Conservation (phyloP, 352 stramenopile species). For the Chrysophaeum taylorii region DNA sequence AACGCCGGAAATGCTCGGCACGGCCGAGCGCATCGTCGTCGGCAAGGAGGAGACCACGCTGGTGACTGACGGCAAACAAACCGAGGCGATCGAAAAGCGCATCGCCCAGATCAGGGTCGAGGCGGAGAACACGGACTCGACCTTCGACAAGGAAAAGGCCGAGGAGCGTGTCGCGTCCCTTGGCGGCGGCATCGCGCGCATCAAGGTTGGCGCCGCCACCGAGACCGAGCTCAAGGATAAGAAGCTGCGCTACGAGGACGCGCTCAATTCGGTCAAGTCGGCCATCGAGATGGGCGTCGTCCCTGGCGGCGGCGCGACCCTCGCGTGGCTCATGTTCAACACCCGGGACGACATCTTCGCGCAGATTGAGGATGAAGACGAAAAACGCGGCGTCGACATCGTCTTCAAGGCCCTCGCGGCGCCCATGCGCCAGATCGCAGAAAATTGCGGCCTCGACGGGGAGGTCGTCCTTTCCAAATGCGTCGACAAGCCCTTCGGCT, state of each 20-base stretch:
- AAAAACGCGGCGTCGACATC: slow-evolving; percentile 53
- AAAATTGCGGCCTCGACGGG: slow-evolving; percentile 60
- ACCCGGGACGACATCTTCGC: slow-evolving; percentile 40
- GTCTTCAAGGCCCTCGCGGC: slow-evolving; percentile 52
- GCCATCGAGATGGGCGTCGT: slow-evolving; percentile 64
- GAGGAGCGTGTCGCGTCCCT: slow-evolving; percentile 63
- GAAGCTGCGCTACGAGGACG: slow-evolving; percentile 73
- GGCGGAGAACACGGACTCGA: slow-evolving; percentile 49
- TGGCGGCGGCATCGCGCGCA: slow-evolving; percentile 62
- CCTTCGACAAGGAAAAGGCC: slow-evolving; percentile 66
- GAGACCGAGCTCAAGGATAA: slow-evolving; percentile 78
- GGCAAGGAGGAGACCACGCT: slow-evolving; percentile 66
- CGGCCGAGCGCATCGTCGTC: slow-evolving; percentile 55
- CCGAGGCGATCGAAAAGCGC: slow-evolving; percentile 50
- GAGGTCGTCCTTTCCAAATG: slow-evolving; percentile 55
- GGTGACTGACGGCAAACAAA: slow-evolving; percentile 57
- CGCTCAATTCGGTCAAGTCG: slow-evolving; percentile 63
- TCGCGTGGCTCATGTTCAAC: slow-evolving; percentile 54
- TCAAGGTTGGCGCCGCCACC: slow-evolving; percentile 69
- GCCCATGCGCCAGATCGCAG: slow-evolving; percentile 58
- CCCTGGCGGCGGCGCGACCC: slow-evolving; percentile 56
- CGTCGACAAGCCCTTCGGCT: slow-evolving; percentile 44
- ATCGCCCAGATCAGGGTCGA: slow-evolving; percentile 56
- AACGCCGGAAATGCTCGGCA: slow-evolving; percentile 69
- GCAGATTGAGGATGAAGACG: slow-evolving; percentile 54